phyloP scores from a whole-genome alignment of 306 rosid genomes.

The Dalbergia cochinchinensis region DNA sequence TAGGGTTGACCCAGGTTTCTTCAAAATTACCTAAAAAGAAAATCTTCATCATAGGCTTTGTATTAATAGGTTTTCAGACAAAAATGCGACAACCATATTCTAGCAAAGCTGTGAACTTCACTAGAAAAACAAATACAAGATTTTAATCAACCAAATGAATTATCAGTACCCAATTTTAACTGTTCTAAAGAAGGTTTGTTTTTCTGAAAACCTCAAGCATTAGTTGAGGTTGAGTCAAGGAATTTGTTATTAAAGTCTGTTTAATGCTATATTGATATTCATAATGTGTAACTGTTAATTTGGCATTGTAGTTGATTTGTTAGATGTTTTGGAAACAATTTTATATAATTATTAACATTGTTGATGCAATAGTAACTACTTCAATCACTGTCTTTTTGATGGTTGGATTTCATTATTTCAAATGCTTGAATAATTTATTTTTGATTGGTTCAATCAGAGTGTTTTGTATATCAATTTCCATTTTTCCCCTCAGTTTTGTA shows the following conservation, averaged over 20 bases:
- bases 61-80: no score
- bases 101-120: constrained; percentile 2
- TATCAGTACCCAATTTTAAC: not conserved
- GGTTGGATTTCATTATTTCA: not conserved
- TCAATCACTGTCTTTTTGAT: not conserved
- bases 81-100: no score
- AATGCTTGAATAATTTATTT: not conserved
- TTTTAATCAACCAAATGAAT: constrained; percentile 34
- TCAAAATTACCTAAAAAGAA: not conserved
- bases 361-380: constrained; percentile 13
- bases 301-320: constrained; percentile 15
- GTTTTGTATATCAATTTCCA: not conserved
- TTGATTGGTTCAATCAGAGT: not conserved
- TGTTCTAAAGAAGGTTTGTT: constrained; percentile 5
- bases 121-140: not conserved
- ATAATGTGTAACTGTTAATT: constrained; percentile 26
- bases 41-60: not conserved
- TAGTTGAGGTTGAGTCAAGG: not conserved
- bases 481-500: not conserved
- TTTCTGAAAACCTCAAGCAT: constrained; percentile 10
- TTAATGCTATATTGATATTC: constrained; percentile 15
- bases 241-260: constrained; percentile 10
- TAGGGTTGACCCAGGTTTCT: constrained; percentile 11
- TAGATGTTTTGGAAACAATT: constrained; percentile 7
- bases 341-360: constrained; percentile 1